Evolutionary conservation across 2,329 filamentous ascomycete genomes (phyloP).

Genomic region (Ceratocystis huliohia): DNA sequence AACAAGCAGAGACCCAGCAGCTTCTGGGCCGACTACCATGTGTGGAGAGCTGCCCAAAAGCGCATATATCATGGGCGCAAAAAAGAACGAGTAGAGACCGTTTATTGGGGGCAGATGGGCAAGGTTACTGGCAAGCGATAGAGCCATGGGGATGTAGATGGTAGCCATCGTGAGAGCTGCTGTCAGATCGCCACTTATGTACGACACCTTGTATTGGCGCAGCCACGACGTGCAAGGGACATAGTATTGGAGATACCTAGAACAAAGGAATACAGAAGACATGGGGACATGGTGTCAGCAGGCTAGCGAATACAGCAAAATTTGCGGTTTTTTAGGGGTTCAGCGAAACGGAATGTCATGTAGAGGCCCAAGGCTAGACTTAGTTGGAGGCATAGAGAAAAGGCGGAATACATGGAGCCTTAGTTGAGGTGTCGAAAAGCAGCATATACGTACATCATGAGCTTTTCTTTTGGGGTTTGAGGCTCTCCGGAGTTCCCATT

Average conservation of each 20-base stretch:
- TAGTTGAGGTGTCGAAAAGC: not conserved
- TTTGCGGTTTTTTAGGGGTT: no score
- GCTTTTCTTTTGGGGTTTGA: slow-evolving; percentile 7
- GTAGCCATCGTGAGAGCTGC: slow-evolving; percentile 93
- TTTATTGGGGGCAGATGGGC: slow-evolving; percentile 88
- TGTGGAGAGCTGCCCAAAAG: slow-evolving; percentile 82
- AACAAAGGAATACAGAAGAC: slow-evolving; percentile 8
- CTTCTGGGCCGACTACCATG: slow-evolving; percentile 90
- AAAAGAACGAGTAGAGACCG: slow-evolving; percentile 85
- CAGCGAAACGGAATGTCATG: no score
- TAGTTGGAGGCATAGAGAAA: not conserved
- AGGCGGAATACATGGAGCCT: no score
- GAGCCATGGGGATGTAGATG: slow-evolving; percentile 93
- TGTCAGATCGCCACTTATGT: slow-evolving; percentile 72
- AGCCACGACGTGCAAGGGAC: slow-evolving; percentile 87
- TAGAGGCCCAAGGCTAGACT: not conserved
- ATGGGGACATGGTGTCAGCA: not conserved
- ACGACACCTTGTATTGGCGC: slow-evolving; percentile 68
- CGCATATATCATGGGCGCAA: slow-evolving; percentile 84
- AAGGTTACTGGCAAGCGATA: slow-evolving; percentile 85
- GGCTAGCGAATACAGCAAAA: not conserved
- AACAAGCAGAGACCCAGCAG: slow-evolving; percentile 79
- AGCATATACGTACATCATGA: slow-evolving; percentile 14
- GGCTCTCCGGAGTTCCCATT: not conserved
- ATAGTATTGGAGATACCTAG: slow-evolving; percentile 83